phyloP scores from a whole-genome alignment of 176 grass and related monocot species.

The Olyra latifolia region DNA sequence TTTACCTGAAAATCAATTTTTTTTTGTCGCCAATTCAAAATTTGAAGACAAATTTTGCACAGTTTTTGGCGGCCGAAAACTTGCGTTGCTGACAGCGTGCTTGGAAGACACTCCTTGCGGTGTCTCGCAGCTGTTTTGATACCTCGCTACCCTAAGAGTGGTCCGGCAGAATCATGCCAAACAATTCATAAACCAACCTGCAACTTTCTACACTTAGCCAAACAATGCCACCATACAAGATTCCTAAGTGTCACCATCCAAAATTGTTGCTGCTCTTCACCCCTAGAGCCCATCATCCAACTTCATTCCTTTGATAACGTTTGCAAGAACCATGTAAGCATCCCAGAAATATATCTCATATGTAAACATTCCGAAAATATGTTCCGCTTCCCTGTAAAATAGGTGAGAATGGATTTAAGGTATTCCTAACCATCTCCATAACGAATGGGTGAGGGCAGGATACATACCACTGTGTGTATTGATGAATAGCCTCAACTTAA shows the following conservation, averaged over 20 bases:
- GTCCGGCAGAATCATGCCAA: neutral
- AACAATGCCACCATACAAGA: neutral
- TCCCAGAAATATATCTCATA: neutral
- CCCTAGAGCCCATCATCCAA: too few relatives aligned
- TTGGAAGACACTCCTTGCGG: too few relatives aligned
- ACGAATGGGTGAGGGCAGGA: neutral
- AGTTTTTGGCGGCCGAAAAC: too few relatives aligned
- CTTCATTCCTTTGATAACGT: neutral
- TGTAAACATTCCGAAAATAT: neutral
- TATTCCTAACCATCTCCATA: neutral
- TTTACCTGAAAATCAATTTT: too few relatives aligned
- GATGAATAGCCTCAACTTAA: slow-evolving; percentile 6
- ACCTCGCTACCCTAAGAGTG: too few relatives aligned
- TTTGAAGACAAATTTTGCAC: too few relatives aligned
- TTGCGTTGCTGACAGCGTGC: too few relatives aligned
- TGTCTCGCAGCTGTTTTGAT: too few relatives aligned
- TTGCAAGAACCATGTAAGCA: too few relatives aligned
- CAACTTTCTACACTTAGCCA: neutral
- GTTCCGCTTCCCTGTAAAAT: neutral
- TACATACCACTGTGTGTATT: neutral
- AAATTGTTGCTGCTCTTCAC: slow-evolving; percentile 21
- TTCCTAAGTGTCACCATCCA: neutral
- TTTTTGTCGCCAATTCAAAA: too few relatives aligned
- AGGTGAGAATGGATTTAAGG: neutral
- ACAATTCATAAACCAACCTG: neutral